phyloP scores from a whole-genome alignment of 2,329 filamentous ascomycete species.

The Exophiala bonariae region DNA sequence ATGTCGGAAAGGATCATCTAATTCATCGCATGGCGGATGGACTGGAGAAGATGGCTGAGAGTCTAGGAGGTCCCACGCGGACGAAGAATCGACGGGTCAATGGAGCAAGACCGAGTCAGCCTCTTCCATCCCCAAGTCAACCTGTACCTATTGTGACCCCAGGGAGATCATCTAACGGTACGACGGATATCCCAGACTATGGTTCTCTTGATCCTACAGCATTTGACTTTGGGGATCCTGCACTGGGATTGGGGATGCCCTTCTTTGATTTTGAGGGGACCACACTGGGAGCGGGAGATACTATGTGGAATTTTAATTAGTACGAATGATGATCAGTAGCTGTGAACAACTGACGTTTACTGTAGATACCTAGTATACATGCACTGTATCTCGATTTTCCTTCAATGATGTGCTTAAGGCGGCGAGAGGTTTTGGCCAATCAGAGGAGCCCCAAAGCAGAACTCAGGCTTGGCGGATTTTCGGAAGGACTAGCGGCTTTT shows the following conservation, averaged over 20 bases:
- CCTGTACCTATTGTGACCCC: constrained; percentile 5
- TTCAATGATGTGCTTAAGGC: neutral
- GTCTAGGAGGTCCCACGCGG: constrained; percentile 21
- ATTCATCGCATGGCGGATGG: constrained; percentile 35
- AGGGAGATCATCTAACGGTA: constrained; percentile 12
- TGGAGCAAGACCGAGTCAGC: constrained; percentile 12
- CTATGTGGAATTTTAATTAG: constrained; percentile 25
- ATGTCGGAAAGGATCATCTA: constrained; percentile 33
- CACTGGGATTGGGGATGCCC: constrained; percentile 29
- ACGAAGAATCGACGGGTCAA: constrained; percentile 19
- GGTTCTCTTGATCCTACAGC: constrained; percentile 20
- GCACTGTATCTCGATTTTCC: too few relatives aligned
- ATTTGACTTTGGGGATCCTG: constrained; percentile 29
- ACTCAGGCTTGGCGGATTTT: too few relatives aligned
- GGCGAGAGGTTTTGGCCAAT: constrained; percentile 11
- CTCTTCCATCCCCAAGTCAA: constrained; percentile 17
- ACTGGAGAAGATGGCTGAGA: constrained; percentile 34
- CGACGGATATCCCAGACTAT: constrained; percentile 20
- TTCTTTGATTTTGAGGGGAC: constrained; percentile 32
- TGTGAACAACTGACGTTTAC: too few relatives aligned
- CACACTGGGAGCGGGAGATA: constrained; percentile 21
- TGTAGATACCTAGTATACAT: too few relatives aligned
- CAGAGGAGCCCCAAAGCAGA: constrained; percentile 11
- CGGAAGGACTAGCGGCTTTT: constrained; percentile 14
- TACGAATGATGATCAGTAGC: neutral